Conservation (phyloP, 768 basidiomycete species). For the Termitomyces sp. region DNA sequence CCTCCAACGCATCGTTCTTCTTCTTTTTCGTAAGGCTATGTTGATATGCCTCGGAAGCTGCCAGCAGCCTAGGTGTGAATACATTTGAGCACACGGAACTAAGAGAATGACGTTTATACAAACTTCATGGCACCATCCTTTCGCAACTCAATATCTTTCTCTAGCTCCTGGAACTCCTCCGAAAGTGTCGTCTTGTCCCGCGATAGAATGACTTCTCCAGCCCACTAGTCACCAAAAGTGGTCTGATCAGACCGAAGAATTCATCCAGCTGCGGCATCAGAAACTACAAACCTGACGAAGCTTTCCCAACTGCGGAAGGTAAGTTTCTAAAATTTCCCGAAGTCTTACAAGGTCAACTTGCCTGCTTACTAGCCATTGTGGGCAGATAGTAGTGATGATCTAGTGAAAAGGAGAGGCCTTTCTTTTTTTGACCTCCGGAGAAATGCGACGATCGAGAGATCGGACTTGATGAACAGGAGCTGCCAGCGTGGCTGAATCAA, state of each 20-base stretch:
- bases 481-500: background rate
- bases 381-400: slow-evolving; percentile 5
- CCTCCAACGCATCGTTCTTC: slow-evolving; percentile 54
- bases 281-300: slow-evolving; percentile 55
- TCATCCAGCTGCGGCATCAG: background rate
- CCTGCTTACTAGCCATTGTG: slow-evolving; percentile 66
- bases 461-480: slow-evolving; percentile 3
- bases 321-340: background rate
- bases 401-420: background rate
- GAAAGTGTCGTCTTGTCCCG: slow-evolving; percentile 76
- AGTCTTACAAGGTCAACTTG: slow-evolving; percentile 19
- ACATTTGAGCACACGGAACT: background rate
- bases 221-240: slow-evolving; percentile 57
- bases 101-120: slow-evolving; percentile 20
- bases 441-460: slow-evolving; percentile 14
- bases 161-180: slow-evolving; percentile 76
- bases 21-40: slow-evolving; percentile 73
- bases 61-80: slow-evolving; percentile 49
- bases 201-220: slow-evolving; percentile 82
- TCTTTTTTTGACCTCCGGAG: background rate
- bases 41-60: slow-evolving; percentile 70
- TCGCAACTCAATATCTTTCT: slow-evolving; percentile 79
- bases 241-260: slow-evolving; percentile 21
- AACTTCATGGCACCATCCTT: slow-evolving; percentile 70
- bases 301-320: slow-evolving; percentile 57